Evolutionary conservation across 768 basidiomycete genomes (phyloP).

Genomic region (Mycena belliarum): DNA sequence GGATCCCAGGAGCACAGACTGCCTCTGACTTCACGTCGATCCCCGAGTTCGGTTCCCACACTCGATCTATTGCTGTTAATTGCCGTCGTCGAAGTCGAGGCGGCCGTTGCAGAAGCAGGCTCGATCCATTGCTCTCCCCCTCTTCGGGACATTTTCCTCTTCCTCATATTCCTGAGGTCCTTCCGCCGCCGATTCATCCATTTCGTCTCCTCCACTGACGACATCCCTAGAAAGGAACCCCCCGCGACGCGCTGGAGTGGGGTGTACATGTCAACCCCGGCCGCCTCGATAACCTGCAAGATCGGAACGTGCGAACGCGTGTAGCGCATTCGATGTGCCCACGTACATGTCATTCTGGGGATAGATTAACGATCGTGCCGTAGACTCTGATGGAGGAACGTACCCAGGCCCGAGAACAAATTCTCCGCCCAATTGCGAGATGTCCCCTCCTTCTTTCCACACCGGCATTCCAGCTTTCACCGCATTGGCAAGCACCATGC

Average conservation of each 20-base stretch:
- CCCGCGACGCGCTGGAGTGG: conserved; percentile 9
- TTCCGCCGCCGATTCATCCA: conserved; percentile 22
- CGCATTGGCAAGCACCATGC: conserved; percentile 56
- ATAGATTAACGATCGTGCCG: conserved; percentile 3
- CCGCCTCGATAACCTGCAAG: conserved; percentile 49
- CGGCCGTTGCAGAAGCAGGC: too few relatives aligned
- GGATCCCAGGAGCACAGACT: conserved; percentile 17
- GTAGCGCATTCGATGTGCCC: conserved; percentile 65
- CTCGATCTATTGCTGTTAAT: neutral
- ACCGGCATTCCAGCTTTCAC: conserved; percentile 61
- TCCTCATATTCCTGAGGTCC: conserved; percentile 8
- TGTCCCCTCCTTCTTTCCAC: conserved; percentile 59
- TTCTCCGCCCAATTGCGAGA: conserved; percentile 70
- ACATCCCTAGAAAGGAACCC: conserved; percentile 16
- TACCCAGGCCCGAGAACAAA: conserved; percentile 69
- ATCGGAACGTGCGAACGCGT: conserved; percentile 61
- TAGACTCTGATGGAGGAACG: conserved; percentile 16
- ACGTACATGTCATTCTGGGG: conserved; percentile 49
- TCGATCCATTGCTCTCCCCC: conserved; percentile 15
- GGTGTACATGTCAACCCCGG: conserved; percentile 39
- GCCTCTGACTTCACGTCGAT: neutral
- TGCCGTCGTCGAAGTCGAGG: conserved; percentile 1
- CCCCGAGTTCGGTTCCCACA: neutral
- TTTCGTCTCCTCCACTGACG: conserved; percentile 13
- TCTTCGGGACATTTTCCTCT: conserved; percentile 16